Evolutionary conservation across 768 basidiomycete genomes (phyloP).

Genomic region (Austroboletus festivus): DNA sequence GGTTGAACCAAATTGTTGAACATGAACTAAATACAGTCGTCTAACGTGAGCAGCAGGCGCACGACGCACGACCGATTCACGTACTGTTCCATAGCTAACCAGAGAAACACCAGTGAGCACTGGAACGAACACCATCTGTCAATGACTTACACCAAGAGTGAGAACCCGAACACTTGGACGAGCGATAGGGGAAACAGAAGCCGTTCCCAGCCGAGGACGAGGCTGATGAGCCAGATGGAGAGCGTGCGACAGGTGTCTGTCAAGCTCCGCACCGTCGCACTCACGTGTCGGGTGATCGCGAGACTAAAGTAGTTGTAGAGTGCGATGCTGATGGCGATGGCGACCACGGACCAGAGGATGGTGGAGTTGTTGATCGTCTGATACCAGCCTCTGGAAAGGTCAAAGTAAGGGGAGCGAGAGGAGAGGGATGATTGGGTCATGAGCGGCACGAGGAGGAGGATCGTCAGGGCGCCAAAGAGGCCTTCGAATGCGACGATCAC

Average conservation of each 20-base stretch:
- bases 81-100: constrained; percentile 79
- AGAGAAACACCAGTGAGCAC: constrained; percentile 11
- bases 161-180: constrained; percentile 82
- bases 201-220: constrained; percentile 87
- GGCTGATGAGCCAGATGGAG: constrained; percentile 91
- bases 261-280: constrained; percentile 86
- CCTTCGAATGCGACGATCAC: constrained; percentile 95
- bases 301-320: constrained; percentile 89
- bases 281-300: constrained; percentile 89
- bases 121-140: background rate
- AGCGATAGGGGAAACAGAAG: constrained; percentile 79
- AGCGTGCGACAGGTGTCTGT: constrained; percentile 95
- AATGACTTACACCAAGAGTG: constrained; percentile 76
- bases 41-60: constrained; percentile 7
- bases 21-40: constrained; percentile 64
- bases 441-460: constrained; percentile 77
- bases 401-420: constrained; percentile 72
- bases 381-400: constrained; percentile 83
- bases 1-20: constrained; percentile 80
- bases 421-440: constrained; percentile 68
- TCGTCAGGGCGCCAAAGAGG: constrained; percentile 80
- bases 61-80: constrained; percentile 19
- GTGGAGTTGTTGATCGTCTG: constrained; percentile 80
- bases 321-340: constrained; percentile 73
- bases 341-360: constrained; percentile 65